A percentile compares a stretch with the other conserved stretches of the same genome.
These are phyloP conservation scores for Moesziomyces globuligerus DNA, from an alignment of 1,284 basidiomycete species.

Conservation along the genomic window DNA sequence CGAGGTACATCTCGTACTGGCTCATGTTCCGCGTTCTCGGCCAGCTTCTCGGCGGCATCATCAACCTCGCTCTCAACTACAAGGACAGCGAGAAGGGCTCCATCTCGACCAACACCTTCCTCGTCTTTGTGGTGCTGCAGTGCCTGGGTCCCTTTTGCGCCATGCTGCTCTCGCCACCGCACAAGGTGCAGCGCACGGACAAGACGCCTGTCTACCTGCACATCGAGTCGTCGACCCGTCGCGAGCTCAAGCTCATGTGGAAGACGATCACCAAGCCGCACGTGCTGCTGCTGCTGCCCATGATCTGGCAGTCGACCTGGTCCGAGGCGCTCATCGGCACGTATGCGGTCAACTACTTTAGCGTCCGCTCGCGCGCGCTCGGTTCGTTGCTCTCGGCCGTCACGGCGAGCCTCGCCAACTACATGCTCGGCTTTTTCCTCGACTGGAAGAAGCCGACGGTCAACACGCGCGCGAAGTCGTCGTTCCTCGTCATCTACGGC, in stretches of 20 bases:
- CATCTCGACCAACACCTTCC: conserved; percentile 65
- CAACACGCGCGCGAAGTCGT: conserved; percentile 54
- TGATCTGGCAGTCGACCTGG: conserved; percentile 60
- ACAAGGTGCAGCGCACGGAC: conserved; percentile 67
- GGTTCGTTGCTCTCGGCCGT: conserved; percentile 67
- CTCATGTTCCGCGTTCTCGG: conserved; percentile 63
- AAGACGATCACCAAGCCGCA: conserved; percentile 38
- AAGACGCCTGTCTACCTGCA: conserved; percentile 63
- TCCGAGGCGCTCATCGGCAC: conserved; percentile 61
- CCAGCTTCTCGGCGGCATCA: conserved; percentile 65
- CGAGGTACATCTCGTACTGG: conserved; percentile 66
- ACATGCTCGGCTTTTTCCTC: conserved; percentile 65
- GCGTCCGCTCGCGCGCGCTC: conserved; percentile 63
- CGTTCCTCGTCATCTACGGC: conserved; percentile 55
- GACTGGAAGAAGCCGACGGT: conserved; percentile 58
- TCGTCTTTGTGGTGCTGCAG: conserved; percentile 69
- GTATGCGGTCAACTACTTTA: conserved; percentile 61
- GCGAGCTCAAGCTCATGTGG: conserved; percentile 60
- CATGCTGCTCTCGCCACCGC: conserved; percentile 63
- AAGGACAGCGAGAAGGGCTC: conserved; percentile 57
- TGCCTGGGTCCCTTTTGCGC: conserved; percentile 64
- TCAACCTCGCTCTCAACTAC: conserved; percentile 68
- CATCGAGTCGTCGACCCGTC: conserved; percentile 47
- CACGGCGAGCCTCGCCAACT: conserved; percentile 61
- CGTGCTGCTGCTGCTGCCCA: conserved; percentile 59